Conservation (phyloP, 768 basidiomycete genomes). For the Cystoderma amianthinum region DNA sequence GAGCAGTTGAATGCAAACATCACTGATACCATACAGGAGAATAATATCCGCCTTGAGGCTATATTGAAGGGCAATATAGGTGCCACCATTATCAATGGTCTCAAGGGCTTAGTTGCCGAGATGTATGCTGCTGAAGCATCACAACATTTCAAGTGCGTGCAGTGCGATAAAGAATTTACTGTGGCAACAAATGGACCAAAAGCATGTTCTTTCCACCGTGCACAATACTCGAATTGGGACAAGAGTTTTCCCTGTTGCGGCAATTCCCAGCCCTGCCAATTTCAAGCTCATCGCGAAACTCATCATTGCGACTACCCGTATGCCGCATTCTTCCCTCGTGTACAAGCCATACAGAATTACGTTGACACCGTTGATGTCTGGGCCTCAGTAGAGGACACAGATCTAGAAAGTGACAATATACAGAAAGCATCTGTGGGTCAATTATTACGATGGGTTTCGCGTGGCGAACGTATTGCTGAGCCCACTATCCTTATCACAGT, state of each 20-base stretch:
- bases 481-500: slow-evolving; percentile 30
- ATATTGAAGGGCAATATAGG: slow-evolving; percentile 23
- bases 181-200: slow-evolving; percentile 27
- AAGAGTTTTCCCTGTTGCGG: slow-evolving; percentile 28
- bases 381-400: slow-evolving; percentile 24
- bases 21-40: slow-evolving; percentile 23
- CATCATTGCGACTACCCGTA: slow-evolving; percentile 37
- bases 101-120: slow-evolving; percentile 26
- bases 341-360: slow-evolving; percentile 21
- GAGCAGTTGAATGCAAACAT: slow-evolving; percentile 28
- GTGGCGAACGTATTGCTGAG: slow-evolving; percentile 20
- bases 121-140: slow-evolving; percentile 25
- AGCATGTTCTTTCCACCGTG: slow-evolving; percentile 30
- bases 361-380: slow-evolving; percentile 26
- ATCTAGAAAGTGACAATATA: slow-evolving; percentile 22
- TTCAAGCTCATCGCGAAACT: slow-evolving; percentile 23
- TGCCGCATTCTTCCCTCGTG: slow-evolving; percentile 26
- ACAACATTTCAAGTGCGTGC: slow-evolving; percentile 29
- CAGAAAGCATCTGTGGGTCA: slow-evolving; percentile 21
- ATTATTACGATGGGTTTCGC: slow-evolving; percentile 26
- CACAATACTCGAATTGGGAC: slow-evolving; percentile 25
- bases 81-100: slow-evolving; percentile 24
- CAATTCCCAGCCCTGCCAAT: slow-evolving; percentile 25
- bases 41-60: slow-evolving; percentile 21
- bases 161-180: slow-evolving; percentile 29